A percentile compares a stretch with the other conserved stretches of the same genome.
These are phyloP conservation scores for Leccinum sublutescens DNA, from an alignment of 768 basidiomycete genomes.

Conservation along the genomic window DNA sequence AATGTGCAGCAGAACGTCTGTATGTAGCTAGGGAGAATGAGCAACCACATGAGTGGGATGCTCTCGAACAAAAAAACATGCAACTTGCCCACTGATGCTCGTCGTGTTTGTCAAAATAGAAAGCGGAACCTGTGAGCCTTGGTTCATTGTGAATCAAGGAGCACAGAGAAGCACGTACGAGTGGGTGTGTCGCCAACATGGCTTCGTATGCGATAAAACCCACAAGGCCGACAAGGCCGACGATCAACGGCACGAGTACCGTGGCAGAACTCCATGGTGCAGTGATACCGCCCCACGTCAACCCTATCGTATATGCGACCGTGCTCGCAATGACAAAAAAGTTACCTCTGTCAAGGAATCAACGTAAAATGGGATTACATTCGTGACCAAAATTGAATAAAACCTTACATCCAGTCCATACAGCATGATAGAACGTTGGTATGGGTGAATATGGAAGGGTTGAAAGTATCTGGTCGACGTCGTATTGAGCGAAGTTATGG, in stretches of 20 bases:
- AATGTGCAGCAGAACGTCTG: slow-evolving; percentile 25
- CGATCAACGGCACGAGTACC: slow-evolving; percentile 42
- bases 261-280: slow-evolving; percentile 42
- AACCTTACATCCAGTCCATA: slow-evolving; percentile 44
- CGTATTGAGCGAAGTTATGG: too few species aligned
- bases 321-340: slow-evolving; percentile 38
- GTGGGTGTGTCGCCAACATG: slow-evolving; percentile 25
- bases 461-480: too few species aligned
- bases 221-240: slow-evolving; percentile 40
- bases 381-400: too few species aligned
- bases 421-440: too few species aligned
- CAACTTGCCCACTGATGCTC: too few species aligned
- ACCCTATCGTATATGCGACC: slow-evolving; percentile 35
- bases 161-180: slow-evolving; percentile 21
- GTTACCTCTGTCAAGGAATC: slow-evolving; percentile 37
- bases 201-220: slow-evolving; percentile 42
- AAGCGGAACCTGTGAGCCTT: too few species aligned
- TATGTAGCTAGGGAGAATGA: slow-evolving; percentile 18
- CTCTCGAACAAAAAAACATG: not conserved
- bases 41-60: too few species aligned
- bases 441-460: too few species aligned
- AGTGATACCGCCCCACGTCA: slow-evolving; percentile 48
- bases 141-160: too few species aligned
- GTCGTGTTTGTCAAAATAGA: too few species aligned
- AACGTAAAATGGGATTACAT: not conserved